A percentile compares a stretch with the other conserved stretches of the same genome.
Evolutionary conservation across 345 rosid genomes (phyloP).

Genomic region (Brassica cretica): DNA sequence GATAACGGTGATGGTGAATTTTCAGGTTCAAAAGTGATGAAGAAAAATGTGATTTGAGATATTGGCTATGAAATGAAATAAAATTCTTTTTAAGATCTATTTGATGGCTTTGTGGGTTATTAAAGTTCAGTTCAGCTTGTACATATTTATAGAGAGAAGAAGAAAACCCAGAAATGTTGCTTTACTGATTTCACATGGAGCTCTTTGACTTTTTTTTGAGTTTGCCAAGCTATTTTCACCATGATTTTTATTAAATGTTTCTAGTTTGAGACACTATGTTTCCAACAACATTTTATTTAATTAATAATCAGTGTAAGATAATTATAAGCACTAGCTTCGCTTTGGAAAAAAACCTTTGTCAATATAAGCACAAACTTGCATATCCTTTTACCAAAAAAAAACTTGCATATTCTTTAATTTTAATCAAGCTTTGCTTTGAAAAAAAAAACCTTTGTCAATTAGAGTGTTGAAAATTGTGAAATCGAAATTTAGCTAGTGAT

Average conservation of each 20-base stretch:
- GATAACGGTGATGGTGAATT: slow-evolving; percentile 8
- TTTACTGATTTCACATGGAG: slow-evolving; percentile 40
- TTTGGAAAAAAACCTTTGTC: too few relatives aligned
- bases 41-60: slow-evolving; percentile 14
- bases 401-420: slow-evolving; percentile 3
- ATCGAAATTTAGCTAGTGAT: background rate
- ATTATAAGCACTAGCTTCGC: background rate
- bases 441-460: background rate
- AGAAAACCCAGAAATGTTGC: slow-evolving; percentile 20
- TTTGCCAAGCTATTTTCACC: slow-evolving; percentile 4
- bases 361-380: too few relatives aligned
- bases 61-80: background rate
- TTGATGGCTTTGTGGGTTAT: slow-evolving; percentile 9
- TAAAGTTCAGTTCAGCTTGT: slow-evolving; percentile 3
- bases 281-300: slow-evolving; percentile 9
- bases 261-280: slow-evolving; percentile 14
- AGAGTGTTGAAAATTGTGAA: background rate
- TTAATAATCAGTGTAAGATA: background rate
- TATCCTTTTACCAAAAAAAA: background rate
- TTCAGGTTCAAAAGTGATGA: slow-evolving; percentile 3
- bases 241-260: slow-evolving; percentile 16
- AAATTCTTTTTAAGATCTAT: background rate
- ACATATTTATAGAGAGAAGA: slow-evolving; percentile 37
- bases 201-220: slow-evolving; percentile 32
- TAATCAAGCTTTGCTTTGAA: background rate